These are phyloP conservation scores for Bipolaris victoriae DNA, from an alignment of 2,329 filamentous ascomycete genomes.

Conservation along the genomic window DNA sequence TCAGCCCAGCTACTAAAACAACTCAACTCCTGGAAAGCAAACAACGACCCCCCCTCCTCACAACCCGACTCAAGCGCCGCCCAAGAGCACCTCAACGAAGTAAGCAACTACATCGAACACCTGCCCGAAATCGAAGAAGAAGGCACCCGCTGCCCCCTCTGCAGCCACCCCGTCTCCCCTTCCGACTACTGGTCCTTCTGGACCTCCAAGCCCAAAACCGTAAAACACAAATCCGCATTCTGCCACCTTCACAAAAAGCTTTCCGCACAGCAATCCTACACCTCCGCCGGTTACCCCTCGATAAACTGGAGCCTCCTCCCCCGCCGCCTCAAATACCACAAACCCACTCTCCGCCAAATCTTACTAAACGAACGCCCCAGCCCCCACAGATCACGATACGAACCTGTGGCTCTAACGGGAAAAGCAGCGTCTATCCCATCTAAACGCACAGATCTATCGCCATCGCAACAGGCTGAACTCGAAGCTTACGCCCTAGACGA, in stretches of 20 bases:
- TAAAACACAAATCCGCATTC: conserved; percentile 60
- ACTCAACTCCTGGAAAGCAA: conserved; percentile 25
- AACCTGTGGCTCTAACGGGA: conserved; percentile 32
- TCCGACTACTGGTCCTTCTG: conserved; percentile 58
- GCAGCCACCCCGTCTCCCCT: conserved; percentile 64
- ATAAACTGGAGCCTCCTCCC: conserved; percentile 73
- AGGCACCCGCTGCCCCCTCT: conserved; percentile 66
- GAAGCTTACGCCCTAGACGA: conserved; percentile 28
- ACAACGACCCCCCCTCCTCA: conserved; percentile 19
- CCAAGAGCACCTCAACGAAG: conserved; percentile 21
- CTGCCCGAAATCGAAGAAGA: conserved; percentile 26
- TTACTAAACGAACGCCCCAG: conserved; percentile 57
- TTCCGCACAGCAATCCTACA: conserved; percentile 52
- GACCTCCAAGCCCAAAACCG: conserved; percentile 35
- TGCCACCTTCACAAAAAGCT: conserved; percentile 46
- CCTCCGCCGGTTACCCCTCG: conserved; percentile 66
- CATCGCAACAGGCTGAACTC: conserved; percentile 46
- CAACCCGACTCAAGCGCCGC: conserved; percentile 26
- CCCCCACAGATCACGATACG: conserved; percentile 26
- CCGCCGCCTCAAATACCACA: conserved; percentile 55
- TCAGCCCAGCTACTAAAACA: conserved; percentile 23
- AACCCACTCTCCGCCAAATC: conserved; percentile 62
- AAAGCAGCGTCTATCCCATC: conserved; percentile 33
- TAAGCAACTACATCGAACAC: conserved; percentile 26
- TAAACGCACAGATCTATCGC: conserved; percentile 52